phyloP scores from a whole-genome alignment of 2,329 filamentous ascomycete species.

The Cadophora sp. region DNA sequence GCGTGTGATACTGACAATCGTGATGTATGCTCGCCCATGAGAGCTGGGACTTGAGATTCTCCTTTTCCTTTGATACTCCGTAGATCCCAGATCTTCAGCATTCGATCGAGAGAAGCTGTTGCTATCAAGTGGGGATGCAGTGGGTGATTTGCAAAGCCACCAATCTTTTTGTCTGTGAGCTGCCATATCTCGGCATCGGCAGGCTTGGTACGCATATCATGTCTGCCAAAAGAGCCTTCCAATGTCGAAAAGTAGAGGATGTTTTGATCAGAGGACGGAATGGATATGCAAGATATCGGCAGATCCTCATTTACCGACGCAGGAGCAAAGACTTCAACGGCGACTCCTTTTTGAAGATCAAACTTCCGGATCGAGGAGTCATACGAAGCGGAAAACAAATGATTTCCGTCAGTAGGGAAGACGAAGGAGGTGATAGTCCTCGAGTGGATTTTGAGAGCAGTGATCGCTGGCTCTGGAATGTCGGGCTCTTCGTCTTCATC shows the following conservation, averaged over 20 bases:
- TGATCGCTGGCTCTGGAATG: slow-evolving; percentile 76
- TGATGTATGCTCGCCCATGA: slow-evolving; percentile 83
- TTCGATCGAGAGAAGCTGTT: slow-evolving; percentile 89
- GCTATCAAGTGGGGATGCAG: slow-evolving; percentile 81
- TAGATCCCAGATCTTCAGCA: slow-evolving; percentile 90
- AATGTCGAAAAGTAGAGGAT: slow-evolving; percentile 88
- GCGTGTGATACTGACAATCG: slow-evolving; percentile 90
- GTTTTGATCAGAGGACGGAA: slow-evolving; percentile 73
- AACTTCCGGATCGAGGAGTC: slow-evolving; percentile 90
- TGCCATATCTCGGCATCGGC: slow-evolving; percentile 71
- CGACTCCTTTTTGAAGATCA: slow-evolving; percentile 81
- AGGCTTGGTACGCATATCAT: slow-evolving; percentile 71
- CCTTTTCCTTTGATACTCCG: slow-evolving; percentile 75
- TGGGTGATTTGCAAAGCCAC: slow-evolving; percentile 88
- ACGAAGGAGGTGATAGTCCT: slow-evolving; percentile 87
- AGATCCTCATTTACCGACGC: slow-evolving; percentile 72
- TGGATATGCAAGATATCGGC: slow-evolving; percentile 84
- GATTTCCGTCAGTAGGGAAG: slow-evolving; percentile 75
- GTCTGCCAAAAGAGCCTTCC: slow-evolving; percentile 78
- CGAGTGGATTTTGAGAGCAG: slow-evolving; percentile 88
- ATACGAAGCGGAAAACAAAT: slow-evolving; percentile 86
- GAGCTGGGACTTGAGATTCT: slow-evolving; percentile 64
- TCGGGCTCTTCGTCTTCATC: slow-evolving; percentile 71
- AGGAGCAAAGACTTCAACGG: slow-evolving; percentile 82
- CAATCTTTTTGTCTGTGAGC: slow-evolving; percentile 91